These are phyloP conservation scores for Tuber aestivum DNA, from an alignment of 495 filamentous ascomycete species.

Conservation along the genomic window DNA sequence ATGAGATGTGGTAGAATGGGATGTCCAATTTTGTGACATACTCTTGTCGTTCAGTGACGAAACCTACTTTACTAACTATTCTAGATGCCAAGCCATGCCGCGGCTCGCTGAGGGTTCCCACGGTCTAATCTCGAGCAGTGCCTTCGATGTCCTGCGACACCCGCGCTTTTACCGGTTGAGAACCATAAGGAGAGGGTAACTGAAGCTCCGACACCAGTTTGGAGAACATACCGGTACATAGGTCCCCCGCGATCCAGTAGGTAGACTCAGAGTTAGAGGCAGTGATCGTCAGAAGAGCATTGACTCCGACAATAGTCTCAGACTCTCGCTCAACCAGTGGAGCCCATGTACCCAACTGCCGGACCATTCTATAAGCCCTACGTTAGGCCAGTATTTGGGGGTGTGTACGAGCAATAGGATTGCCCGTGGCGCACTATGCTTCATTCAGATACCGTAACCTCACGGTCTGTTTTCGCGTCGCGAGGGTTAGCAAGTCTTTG, in stretches of 20 bases:
- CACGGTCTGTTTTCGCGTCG: background rate
- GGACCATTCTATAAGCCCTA: background rate
- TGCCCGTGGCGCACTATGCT: background rate
- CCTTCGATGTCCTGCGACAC: background rate
- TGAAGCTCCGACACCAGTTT: background rate
- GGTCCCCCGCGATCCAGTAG: background rate
- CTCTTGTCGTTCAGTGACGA: too few relatives aligned
- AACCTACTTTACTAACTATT: too few relatives aligned
- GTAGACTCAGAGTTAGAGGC: background rate
- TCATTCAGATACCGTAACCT: background rate
- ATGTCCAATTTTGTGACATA: too few relatives aligned
- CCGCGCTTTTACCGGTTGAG: background rate
- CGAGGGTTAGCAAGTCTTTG: background rate
- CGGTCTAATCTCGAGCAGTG: background rate
- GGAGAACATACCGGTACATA: background rate
- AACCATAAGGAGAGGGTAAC: background rate
- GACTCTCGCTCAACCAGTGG: background rate
- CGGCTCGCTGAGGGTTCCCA: too few relatives aligned
- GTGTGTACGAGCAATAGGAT: background rate
- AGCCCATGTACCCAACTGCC: background rate
- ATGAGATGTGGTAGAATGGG: too few relatives aligned
- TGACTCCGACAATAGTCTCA: background rate
- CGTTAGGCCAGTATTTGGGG: background rate
- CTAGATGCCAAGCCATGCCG: too few relatives aligned
- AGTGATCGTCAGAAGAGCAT: background rate